Evolutionary conservation across 2,329 filamentous ascomycete genomes (phyloP).

Genomic region (Chaetomiaceae sp.): DNA sequence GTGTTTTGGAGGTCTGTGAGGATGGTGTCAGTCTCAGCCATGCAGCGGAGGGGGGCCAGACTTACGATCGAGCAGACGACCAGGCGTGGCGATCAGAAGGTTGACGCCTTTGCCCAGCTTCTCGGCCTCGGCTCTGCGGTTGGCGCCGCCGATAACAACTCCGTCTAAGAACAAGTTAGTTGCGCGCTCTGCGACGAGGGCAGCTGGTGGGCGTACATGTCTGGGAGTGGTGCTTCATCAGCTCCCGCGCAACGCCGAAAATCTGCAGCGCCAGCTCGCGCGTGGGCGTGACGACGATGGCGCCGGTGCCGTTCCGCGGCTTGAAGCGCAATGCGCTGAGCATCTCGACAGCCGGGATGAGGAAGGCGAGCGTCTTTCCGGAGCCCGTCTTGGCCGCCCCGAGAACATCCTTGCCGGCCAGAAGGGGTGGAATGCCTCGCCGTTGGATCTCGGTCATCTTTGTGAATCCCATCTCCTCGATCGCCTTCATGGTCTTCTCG

Average conservation of each 20-base stretch:
- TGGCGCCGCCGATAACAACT: constrained; percentile 94
- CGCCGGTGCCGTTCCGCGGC: constrained; percentile 87
- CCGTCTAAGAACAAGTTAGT: constrained; percentile 46
- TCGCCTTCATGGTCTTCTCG: constrained; percentile 82
- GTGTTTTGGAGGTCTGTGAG: constrained; percentile 73
- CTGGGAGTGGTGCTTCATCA: constrained; percentile 89
- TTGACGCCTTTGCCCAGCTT: constrained; percentile 95
- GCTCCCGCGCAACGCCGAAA: constrained; percentile 87
- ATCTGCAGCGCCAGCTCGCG: constrained; percentile 93
- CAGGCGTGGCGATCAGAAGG: constrained; percentile 88
- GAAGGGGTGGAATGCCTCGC: constrained; percentile 77
- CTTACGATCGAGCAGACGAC: constrained; percentile 72
- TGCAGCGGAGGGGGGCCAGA: background rate
- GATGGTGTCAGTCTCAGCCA: background rate
- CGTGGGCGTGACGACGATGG: constrained; percentile 88
- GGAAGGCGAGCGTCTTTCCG: constrained; percentile 91
- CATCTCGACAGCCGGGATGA: constrained; percentile 94
- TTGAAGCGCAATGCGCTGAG: constrained; percentile 87
- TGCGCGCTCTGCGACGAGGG: constrained; percentile 2
- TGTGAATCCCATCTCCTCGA: constrained; percentile 86
- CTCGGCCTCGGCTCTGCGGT: constrained; percentile 82
- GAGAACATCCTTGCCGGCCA: constrained; percentile 87
- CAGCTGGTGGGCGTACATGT: constrained; percentile 18
- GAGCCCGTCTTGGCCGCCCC: constrained; percentile 95
- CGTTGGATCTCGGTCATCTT: constrained; percentile 95